Conservation (phyloP, 2,329 filamentous ascomycete genomes). For the Xylaria polymorpha region DNA sequence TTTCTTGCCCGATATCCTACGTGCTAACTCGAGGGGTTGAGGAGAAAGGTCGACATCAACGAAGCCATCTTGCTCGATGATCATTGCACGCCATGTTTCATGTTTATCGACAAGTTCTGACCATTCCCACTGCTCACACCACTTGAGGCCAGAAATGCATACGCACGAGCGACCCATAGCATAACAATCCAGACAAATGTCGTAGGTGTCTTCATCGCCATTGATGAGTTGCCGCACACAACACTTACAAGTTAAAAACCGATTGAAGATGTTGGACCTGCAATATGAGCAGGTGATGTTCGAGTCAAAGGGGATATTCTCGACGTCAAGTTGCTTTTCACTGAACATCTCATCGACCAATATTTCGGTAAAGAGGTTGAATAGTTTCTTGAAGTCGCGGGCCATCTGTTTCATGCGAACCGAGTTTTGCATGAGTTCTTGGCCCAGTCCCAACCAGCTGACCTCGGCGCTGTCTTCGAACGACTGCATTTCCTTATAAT, state of each 20-base stretch:
- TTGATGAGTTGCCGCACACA: constrained; percentile 76
- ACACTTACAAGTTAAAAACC: constrained; percentile 90
- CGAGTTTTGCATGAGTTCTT: constrained; percentile 57
- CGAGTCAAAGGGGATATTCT: constrained; percentile 85
- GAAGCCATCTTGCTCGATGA: constrained; percentile 78
- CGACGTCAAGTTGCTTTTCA: constrained; percentile 75
- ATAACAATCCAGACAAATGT: constrained; percentile 98
- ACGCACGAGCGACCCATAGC: constrained; percentile 95
- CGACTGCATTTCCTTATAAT: constrained; percentile 69
- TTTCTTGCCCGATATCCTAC: constrained; percentile 75
- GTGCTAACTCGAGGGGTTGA: constrained; percentile 75
- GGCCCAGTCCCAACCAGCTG: constrained; percentile 61
- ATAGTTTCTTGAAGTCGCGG: constrained; percentile 84
- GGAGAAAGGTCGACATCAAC: constrained; percentile 74
- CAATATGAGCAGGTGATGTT: constrained; percentile 97
- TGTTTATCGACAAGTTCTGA: constrained; percentile 79
- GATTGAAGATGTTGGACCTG: constrained; percentile 95
- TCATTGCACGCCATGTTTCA: constrained; percentile 82
- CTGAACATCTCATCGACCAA: constrained; percentile 89
- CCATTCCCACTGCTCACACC: constrained; percentile 96
- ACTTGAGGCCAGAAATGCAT: constrained; percentile 85
- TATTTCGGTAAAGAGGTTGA: constrained; percentile 80
- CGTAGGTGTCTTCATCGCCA: constrained; percentile 85
- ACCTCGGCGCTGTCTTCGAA: constrained; percentile 63
- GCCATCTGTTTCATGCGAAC: constrained; percentile 74